Percentiles rank a stretch among this genome's conserved stretches.
Evolutionary conservation across 2,329 filamentous ascomycete genomes (phyloP).

Genomic region (Fusarium sp.): DNA sequence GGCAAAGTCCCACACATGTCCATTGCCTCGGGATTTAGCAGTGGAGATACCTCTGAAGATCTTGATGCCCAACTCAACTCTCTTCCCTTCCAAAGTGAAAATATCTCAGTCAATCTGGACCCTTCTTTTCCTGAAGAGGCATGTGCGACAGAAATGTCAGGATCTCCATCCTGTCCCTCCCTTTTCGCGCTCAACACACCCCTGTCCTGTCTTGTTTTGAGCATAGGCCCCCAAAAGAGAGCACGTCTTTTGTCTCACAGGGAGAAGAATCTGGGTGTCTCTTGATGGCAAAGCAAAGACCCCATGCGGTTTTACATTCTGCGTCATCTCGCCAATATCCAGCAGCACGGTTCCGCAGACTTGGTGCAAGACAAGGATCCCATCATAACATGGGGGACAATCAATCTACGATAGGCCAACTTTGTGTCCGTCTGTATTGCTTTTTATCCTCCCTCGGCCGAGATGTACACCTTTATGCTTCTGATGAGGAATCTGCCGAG

Average conservation of each 20-base stretch:
- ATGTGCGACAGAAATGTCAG: conserved; percentile 1
- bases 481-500: not conserved
- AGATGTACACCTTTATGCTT: not conserved
- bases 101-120: not conserved
- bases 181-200: not conserved
- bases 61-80: conserved; percentile 23
- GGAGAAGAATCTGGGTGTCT: not conserved
- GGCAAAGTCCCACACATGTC: conserved; percentile 16
- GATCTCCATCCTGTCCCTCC: not conserved
- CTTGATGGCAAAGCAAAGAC: not conserved
- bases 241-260: conserved; percentile 6
- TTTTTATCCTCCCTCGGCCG: not conserved
- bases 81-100: not conserved
- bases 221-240: not conserved
- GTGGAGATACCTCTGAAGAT: conserved; percentile 4
- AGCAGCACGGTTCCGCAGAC: conserved; percentile 30
- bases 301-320: conserved; percentile 1
- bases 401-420: conserved; percentile 13
- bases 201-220: not conserved
- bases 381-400: conserved; percentile 7
- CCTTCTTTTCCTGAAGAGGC: not conserved
- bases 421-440: not conserved
- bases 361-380: conserved; percentile 1
- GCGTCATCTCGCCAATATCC: conserved; percentile 32
- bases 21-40: conserved; percentile 11